Base-by-base conservation (phyloP, 129 eudicot genomes). In the Escallonia rubra region DNA sequence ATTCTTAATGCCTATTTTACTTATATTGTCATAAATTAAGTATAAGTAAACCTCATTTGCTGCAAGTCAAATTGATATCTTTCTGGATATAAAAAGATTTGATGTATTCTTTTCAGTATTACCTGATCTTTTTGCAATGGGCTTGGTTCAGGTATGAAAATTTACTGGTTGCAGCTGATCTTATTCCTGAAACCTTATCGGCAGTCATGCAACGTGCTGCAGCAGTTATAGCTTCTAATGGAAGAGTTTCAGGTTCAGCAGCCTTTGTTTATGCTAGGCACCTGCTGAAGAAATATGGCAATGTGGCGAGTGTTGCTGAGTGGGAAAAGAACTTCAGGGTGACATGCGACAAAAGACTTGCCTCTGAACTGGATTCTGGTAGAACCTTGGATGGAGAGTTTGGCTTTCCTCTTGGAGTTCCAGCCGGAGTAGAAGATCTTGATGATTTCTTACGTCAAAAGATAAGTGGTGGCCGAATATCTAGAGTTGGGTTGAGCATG, bases 401-500 rank as follows among this genome's bases (percentile, higher is more conserved):
- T 43, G 90, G 89, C 7, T 79, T 82, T 51, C 80, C 99, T 4
- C 86, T 82, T 61, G 96, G 97, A 11, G 97, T 85, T 64, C 97
- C 99, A 59, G 87, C 87, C 4, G 99, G 99, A 64, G 90, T 87
- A 50, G 90, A 90, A 72, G 94, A 94, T 64, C 81, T 74, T 42
- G 99, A 94, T 52, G 97, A 94, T 50, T 87, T 76, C 58, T 67
- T 94, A 66, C 93, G 95, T 16, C 91, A 90, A 65, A 94, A 94
- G 73, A 90, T 94, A 61, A 82, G 65, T 12, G 87, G 97, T 57
- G 84, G 77, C 58, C 86, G 99, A 61, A 67, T 79, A 59, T 90
- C 99, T n/a, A 81, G 99, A 63, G 92, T 84, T 10, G 99, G 97
- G 63, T 45, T 78, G 75, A 78, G 71, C 82, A 89, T 94, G 99